These are phyloP conservation scores for Silene vulgaris DNA, from an alignment of 179 eudicot genomes.

Conservation along the genomic window DNA sequence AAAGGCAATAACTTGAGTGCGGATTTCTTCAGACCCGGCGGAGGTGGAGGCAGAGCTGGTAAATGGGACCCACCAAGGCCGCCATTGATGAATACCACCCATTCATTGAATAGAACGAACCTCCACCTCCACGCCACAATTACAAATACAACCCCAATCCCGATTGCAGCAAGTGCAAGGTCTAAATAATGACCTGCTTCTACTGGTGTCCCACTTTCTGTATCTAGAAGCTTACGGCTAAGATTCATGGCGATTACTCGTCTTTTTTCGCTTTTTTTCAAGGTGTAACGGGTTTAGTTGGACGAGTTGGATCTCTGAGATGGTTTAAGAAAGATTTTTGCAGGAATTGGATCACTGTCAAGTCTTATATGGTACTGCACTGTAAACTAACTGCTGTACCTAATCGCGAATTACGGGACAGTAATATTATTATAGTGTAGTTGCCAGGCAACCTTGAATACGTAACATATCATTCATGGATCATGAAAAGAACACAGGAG, in stretches of 20 bases:
- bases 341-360: neutral
- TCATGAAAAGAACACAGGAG: slow-evolving; percentile 17
- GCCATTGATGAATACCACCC: neutral
- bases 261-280: neutral
- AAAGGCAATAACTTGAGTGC: slow-evolving; percentile 10
- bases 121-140: slow-evolving; percentile 14
- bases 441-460: slow-evolving; percentile 6
- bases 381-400: slow-evolving; percentile 3
- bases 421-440: slow-evolving; percentile 17
- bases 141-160: neutral
- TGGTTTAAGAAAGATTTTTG: slow-evolving; percentile 2
- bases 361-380: slow-evolving; percentile 8
- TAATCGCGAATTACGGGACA: slow-evolving; percentile 5
- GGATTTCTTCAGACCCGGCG: slow-evolving; percentile 14
- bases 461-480: slow-evolving; percentile 1
- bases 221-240: slow-evolving; percentile 9
- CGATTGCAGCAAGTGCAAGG: neutral
- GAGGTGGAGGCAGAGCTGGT: slow-evolving; percentile 18
- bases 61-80: neutral
- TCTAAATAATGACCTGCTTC: neutral
- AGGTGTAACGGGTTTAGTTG: neutral
- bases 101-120: neutral
- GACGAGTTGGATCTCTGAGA: neutral
- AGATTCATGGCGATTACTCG: neutral
- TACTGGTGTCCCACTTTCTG: neutral